phyloP scores from a whole-genome alignment of 768 basidiomycete genomes.

The Russula sp. region DNA sequence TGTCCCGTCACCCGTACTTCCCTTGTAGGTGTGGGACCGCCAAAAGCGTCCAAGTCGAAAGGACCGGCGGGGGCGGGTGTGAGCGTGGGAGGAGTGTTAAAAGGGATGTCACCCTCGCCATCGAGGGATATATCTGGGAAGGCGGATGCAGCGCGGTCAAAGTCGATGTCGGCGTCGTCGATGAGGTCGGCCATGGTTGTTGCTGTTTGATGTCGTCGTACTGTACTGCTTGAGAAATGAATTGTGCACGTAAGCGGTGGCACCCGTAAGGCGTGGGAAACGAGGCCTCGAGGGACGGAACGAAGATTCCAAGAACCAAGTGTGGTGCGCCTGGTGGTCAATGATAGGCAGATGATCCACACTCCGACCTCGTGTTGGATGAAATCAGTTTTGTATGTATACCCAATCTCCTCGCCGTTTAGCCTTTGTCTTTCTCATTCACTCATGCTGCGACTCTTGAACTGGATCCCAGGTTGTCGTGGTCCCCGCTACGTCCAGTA shows the following conservation, averaged over 20 bases:
- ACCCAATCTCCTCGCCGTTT: not conserved
- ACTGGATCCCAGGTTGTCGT: constrained; percentile 25
- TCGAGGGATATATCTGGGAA: constrained; percentile 85
- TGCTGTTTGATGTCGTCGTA: not conserved
- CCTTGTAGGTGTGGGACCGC: constrained; percentile 44
- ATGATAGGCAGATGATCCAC: constrained; percentile 14
- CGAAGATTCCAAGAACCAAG: not conserved
- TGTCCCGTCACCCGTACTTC: constrained; percentile 80
- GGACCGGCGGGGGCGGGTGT: constrained; percentile 34
- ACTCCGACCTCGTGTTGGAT: constrained; percentile 21
- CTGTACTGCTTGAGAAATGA: too few relatives aligned
- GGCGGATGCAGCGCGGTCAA: constrained; percentile 74
- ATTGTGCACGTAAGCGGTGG: not conserved
- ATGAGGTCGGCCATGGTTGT: constrained; percentile 40
- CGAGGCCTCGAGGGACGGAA: not conserved
- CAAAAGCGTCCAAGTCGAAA: constrained; percentile 71
- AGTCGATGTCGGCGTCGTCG: constrained; percentile 62
- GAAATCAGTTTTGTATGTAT: constrained; percentile 22
- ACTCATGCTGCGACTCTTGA: constrained; percentile 20
- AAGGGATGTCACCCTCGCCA: constrained; percentile 53
- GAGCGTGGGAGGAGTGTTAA: constrained; percentile 38
- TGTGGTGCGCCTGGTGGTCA: not conserved
- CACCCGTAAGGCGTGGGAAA: constrained; percentile 6
- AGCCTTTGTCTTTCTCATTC: not conserved
- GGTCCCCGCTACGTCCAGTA: constrained; percentile 12